These are phyloP conservation scores for Mayamaea pseudoterrestris DNA, from an alignment of 108 stramenopile genomes.

Conservation along the genomic window DNA sequence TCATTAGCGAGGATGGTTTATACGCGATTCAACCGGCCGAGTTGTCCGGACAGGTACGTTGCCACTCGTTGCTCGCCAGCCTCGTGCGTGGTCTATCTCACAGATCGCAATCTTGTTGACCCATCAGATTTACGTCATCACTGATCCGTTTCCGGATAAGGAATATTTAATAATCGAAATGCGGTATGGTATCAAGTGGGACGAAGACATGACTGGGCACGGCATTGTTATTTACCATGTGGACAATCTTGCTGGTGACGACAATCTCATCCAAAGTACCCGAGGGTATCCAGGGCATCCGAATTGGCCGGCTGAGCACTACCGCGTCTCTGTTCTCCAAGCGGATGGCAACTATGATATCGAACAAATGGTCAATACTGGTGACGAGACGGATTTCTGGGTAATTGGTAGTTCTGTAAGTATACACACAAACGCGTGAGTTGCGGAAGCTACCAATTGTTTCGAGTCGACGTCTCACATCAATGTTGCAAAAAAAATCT, in stretches of 20 bases:
- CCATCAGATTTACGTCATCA: slow-evolving; percentile 32
- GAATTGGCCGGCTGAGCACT: slow-evolving; percentile 64
- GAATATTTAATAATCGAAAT: slow-evolving; percentile 73
- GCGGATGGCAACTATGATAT: slow-evolving; percentile 70
- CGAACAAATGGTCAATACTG: slow-evolving; percentile 25
- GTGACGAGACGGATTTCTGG: slow-evolving; percentile 16
- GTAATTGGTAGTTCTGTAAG: slow-evolving; percentile 5
- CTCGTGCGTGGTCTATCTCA: too few species aligned
- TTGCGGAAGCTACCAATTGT: background rate
- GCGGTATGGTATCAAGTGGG: slow-evolving; percentile 45
- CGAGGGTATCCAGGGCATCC: slow-evolving; percentile 36
- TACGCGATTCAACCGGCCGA: slow-evolving; percentile 27
- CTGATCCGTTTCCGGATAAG: slow-evolving; percentile 14
- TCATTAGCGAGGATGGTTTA: slow-evolving; percentile 27
- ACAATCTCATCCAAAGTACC: slow-evolving; percentile 12
- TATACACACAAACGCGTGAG: too few species aligned
- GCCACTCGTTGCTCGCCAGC: too few species aligned
- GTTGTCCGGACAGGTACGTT: slow-evolving; percentile 6
- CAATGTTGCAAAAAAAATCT: too few species aligned
- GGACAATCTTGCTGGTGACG: slow-evolving; percentile 23
- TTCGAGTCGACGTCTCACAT: background rate
- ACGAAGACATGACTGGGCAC: slow-evolving; percentile 11
- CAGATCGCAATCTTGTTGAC: too few species aligned
- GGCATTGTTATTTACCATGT: slow-evolving; percentile 55
- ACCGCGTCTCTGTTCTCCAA: slow-evolving; percentile 52